A percentile compares a stretch with the other conserved stretches of the same genome.
Evolutionary conservation across 83 land plant species (phyloP).

Genomic region (Thuja plicata): DNA sequence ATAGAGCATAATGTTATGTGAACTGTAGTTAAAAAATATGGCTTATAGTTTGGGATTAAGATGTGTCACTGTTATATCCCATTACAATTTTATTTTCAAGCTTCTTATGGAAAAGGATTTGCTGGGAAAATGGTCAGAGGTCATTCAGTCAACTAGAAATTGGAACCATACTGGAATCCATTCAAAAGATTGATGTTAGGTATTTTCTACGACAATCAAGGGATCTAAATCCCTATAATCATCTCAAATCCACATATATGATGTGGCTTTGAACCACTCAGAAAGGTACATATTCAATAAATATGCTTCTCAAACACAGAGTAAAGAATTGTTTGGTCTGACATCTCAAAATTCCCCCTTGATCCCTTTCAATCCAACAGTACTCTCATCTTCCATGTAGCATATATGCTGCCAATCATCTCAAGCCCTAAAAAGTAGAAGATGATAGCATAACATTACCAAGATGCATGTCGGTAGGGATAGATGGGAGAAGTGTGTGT

Average conservation of each 20-base stretch:
- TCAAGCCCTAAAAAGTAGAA: background rate
- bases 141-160: background rate
- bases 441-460: background rate
- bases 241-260: background rate
- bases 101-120: background rate
- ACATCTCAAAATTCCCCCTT: background rate
- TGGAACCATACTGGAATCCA: background rate
- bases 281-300: background rate
- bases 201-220: background rate
- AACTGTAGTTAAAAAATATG: background rate
- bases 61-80: background rate
- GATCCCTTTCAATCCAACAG: background rate
- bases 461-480: background rate
- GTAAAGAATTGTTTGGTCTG: background rate
- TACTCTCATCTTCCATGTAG: too few relatives aligned
- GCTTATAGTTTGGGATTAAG: background rate
- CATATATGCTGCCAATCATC: too few relatives aligned
- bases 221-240: background rate
- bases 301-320: background rate
- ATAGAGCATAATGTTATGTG: background rate
- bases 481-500: background rate
- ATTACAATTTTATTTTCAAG: background rate
- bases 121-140: background rate
- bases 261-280: background rate
- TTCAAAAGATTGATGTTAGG: background rate